Evolutionary conservation across 768 basidiomycete species (phyloP).

Genomic region (Kwoniella pini): DNA sequence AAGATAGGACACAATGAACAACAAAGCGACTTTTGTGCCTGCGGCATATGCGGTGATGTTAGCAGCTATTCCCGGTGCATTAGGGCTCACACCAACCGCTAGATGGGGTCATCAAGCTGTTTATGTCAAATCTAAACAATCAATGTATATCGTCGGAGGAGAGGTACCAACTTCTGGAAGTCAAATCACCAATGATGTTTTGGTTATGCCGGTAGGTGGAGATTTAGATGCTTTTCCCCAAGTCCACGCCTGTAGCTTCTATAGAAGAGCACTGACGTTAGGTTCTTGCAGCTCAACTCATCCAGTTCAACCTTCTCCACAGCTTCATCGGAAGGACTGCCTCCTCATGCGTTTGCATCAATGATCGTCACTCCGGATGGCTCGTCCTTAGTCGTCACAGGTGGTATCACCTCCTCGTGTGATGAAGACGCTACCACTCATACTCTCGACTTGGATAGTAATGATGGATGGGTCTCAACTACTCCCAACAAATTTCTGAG

Average conservation of each 20-base stretch:
- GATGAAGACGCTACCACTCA: constrained; percentile 37
- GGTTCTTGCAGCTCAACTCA: constrained; percentile 47
- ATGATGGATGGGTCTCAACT: constrained; percentile 32
- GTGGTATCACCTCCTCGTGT: constrained; percentile 52
- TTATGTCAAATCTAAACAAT: constrained; percentile 41
- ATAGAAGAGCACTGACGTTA: too few relatives aligned
- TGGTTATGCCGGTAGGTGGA: constrained; percentile 42
- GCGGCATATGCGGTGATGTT: constrained; percentile 4
- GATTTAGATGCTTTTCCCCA: too few relatives aligned
- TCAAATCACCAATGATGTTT: constrained; percentile 52
- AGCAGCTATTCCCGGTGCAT: constrained; percentile 16
- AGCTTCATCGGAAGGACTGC: constrained; percentile 36
- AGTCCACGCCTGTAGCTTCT: too few relatives aligned
- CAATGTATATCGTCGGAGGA: constrained; percentile 53
- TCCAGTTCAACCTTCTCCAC: constrained; percentile 41
- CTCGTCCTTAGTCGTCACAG: constrained; percentile 36
- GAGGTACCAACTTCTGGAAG: constrained; percentile 32
- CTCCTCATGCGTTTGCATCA: constrained; percentile 51
- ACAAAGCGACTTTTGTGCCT: background rate
- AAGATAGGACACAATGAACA: background rate
- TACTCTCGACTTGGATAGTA: constrained; percentile 31
- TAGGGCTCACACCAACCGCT: constrained; percentile 38
- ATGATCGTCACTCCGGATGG: constrained; percentile 30
- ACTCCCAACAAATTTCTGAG: constrained; percentile 33
- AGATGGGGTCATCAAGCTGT: constrained; percentile 54